Conservation (phyloP, 768 basidiomycete genomes). For the Cystofilobasidium ferigula region DNA sequence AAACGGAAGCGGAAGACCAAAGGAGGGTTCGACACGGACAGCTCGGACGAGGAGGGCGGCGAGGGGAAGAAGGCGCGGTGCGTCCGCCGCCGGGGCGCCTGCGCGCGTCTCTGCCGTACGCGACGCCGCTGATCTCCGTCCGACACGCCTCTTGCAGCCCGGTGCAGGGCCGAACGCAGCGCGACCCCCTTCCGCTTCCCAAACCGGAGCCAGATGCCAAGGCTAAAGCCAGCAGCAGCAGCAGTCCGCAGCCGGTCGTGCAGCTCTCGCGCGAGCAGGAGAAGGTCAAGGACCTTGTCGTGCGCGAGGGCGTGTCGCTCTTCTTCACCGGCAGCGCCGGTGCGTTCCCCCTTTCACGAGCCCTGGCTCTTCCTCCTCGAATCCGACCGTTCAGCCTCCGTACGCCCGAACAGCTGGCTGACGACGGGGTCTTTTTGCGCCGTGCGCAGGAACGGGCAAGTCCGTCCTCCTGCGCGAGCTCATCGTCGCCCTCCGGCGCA, state of each 20-base stretch:
- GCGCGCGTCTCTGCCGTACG: background rate
- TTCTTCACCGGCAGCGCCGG: slow-evolving; percentile 36
- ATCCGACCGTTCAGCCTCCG: background rate
- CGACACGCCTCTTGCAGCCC: background rate
- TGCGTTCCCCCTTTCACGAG: background rate
- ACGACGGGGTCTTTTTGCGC: background rate
- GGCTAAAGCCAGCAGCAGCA: background rate
- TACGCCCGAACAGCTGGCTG: background rate
- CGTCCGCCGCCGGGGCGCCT: background rate
- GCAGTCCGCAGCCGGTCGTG: background rate
- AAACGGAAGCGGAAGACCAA: background rate
- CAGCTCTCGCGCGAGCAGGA: slow-evolving; percentile 52
- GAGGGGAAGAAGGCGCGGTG: background rate
- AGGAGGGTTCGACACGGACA: background rate
- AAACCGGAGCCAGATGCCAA: background rate
- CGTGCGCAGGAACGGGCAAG: slow-evolving; percentile 32
- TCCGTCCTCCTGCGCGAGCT: slow-evolving; percentile 36
- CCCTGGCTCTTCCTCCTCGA: background rate
- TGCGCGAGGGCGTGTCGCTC: slow-evolving; percentile 31
- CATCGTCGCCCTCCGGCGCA: slow-evolving; percentile 26
- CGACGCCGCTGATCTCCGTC: background rate
- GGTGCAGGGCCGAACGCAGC: background rate
- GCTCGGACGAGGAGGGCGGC: background rate
- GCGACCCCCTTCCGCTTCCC: background rate
- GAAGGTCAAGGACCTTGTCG: slow-evolving; percentile 66